Conservation (phyloP, 352 stramenopile genomes). For the Pythium pyrilobum region DNA sequence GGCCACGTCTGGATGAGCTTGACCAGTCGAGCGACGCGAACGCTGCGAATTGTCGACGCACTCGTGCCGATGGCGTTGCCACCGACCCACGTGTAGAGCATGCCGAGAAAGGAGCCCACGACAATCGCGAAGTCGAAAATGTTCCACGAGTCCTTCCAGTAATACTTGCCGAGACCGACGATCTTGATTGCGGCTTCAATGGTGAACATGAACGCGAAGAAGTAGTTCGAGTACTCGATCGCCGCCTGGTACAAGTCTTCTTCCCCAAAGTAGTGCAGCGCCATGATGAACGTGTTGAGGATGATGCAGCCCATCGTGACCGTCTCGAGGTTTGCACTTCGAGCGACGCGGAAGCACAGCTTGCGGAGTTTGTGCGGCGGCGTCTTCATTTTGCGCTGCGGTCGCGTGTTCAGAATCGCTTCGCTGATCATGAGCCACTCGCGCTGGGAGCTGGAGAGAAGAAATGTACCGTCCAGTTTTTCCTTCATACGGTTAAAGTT, state of each 20-base stretch:
- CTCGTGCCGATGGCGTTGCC: slow-evolving; percentile 27
- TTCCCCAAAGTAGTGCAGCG: slow-evolving; percentile 79
- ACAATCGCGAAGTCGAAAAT: slow-evolving; percentile 79
- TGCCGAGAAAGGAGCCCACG: slow-evolving; percentile 35
- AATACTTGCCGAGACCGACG: slow-evolving; percentile 53
- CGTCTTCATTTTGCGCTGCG: slow-evolving; percentile 34
- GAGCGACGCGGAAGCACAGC: slow-evolving; percentile 37
- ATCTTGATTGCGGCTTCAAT: slow-evolving; percentile 82
- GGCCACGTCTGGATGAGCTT: slow-evolving; percentile 69
- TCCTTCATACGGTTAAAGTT: slow-evolving; percentile 85
- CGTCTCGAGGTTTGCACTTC: slow-evolving; percentile 56
- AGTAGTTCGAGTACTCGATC: slow-evolving; percentile 71
- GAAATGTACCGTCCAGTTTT: slow-evolving; percentile 46
- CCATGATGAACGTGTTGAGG: slow-evolving; percentile 84
- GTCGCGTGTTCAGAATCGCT: slow-evolving; percentile 33
- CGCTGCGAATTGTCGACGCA: slow-evolving; percentile 66
- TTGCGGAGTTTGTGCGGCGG: slow-evolving; percentile 32
- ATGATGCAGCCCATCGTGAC: slow-evolving; percentile 81
- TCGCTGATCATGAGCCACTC: slow-evolving; percentile 70
- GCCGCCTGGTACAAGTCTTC: slow-evolving; percentile 40
- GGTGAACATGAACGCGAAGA: slow-evolving; percentile 80
- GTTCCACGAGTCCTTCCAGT: slow-evolving; percentile 82
- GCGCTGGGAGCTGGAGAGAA: slow-evolving; percentile 71
- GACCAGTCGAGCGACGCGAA: slow-evolving; percentile 72
- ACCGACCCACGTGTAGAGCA: slow-evolving; percentile 35